Evolutionary conservation across 192 early-diverging fungal species (phyloP).

Genomic region (Tieghemiomyces parasiticus): DNA sequence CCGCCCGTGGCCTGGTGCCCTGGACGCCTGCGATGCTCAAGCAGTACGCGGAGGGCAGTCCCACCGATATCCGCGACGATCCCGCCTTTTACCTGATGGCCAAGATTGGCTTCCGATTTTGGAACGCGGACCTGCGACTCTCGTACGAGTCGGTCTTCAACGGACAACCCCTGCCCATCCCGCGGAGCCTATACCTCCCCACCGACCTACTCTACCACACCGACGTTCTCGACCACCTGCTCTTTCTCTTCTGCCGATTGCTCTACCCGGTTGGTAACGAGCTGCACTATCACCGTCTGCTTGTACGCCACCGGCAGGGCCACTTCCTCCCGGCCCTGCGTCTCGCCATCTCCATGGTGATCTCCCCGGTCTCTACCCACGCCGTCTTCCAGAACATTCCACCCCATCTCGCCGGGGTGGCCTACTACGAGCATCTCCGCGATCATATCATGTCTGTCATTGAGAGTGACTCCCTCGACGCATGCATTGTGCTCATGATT

Average conservation of each 20-base stretch:
- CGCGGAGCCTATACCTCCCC: neutral
- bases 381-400: conserved; percentile 2
- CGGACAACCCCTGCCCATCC: neutral
- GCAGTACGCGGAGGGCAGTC: neutral
- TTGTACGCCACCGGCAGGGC: neutral
- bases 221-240: neutral
- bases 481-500: neutral
- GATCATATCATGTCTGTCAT: neutral
- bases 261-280: neutral
- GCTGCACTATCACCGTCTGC: conserved; percentile 6
- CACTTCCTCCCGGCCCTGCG: neutral
- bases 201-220: conserved; percentile 4
- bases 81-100: neutral
- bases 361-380: conserved; percentile 3
- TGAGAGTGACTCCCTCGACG: conserved; percentile 1
- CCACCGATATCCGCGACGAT: neutral
- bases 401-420: neutral
- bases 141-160: neutral
- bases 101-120: neutral
- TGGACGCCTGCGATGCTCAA: neutral
- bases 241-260: conserved; percentile 8
- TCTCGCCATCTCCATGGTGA: neutral
- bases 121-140: neutral
- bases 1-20: neutral
- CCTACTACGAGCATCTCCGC: neutral